Base-by-base conservation (phyloP, 2,329 filamentous ascomycete genomes). In the Nemania serpens region DNA sequence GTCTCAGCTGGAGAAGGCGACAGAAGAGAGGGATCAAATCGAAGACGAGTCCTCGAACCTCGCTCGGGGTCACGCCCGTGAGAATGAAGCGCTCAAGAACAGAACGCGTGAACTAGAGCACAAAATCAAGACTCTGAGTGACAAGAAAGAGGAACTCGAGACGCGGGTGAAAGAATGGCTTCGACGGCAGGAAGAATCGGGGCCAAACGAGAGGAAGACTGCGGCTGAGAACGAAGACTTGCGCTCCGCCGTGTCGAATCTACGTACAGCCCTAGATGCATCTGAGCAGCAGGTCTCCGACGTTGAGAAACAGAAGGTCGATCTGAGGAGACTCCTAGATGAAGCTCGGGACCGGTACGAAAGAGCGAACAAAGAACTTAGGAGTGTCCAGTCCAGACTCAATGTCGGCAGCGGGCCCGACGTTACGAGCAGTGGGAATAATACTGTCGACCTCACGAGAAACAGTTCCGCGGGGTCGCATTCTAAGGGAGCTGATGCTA, bases 11-110 rank as follows among this genome's bases (percentile, higher is more conserved):
- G 94, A 98, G 70, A 82, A 91, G 1, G 93, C 93, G 0, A 84
- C 96, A n/a, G 93, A 97, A 74, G 95, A 99, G 75, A 87, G 95
- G 17, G 95, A 99, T 73, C 87, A 92, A 2, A 88, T 93, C 2
- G 94, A 99, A 75, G 93, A 98, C 64, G 93, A 98, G 76, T 88
- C 92, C 2, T 91, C 87, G 70, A 90, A 88, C 0, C 83, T 91
- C 50, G 90, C 89, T 12, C 84, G 94, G 54, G 85, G 91, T 45
- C 88, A 89, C 62, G 86, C 91, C 6, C 84, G 93, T 49, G 95
- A 98, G 78, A 82, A 91, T 2, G 95, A 98, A 73, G 94, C 98
- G 68, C 80, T 97, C 41, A 92, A 89, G 74, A 82, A 82, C 52
- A 91, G 88, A 75, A 82, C 93, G 11, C 87, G 91, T 6, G 93